A percentile compares a stretch with the other conserved stretches of the same genome.
Conservation (phyloP, 768 basidiomycete species). For the Pilatotrama ljubarskyi region DNA sequence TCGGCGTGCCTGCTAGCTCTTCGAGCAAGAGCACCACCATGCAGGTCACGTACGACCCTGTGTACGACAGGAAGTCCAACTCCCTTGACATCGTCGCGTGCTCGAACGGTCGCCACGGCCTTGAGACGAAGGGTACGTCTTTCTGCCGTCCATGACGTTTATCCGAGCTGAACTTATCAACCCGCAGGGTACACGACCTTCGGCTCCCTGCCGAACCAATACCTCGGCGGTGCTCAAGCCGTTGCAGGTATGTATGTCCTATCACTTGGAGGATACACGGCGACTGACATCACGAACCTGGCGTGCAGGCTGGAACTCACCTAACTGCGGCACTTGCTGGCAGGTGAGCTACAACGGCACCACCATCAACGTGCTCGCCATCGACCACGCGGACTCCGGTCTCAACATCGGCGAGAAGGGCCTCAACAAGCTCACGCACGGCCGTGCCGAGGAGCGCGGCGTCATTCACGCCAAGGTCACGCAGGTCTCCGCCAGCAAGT, state of each 20-base stretch:
- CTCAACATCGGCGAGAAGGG: conserved; percentile 36
- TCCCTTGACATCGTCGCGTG: conserved; percentile 37
- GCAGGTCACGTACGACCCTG: conserved; percentile 38
- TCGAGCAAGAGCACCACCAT: conserved; percentile 3
- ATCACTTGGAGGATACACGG: background rate
- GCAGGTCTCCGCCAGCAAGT: conserved; percentile 46
- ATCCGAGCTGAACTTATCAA: background rate
- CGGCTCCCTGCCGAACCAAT: conserved; percentile 35
- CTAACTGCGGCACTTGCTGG: conserved; percentile 38
- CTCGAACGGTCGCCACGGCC: conserved; percentile 40
- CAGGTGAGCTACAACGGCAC: conserved; percentile 27
- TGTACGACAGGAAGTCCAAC: conserved; percentile 33
- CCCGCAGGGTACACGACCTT: conserved; percentile 35
- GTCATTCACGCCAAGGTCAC: conserved; percentile 44
- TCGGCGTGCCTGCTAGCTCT: conserved; percentile 4
- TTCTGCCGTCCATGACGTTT: no score
- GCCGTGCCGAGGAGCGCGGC: conserved; percentile 48
- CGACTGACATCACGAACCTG: background rate
- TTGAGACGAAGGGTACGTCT: conserved; percentile 28
- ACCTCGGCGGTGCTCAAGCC: conserved; percentile 35
- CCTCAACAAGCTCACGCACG: conserved; percentile 38
- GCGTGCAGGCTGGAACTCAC: conserved; percentile 28
- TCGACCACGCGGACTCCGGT: conserved; percentile 33
- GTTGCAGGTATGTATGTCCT: conserved; percentile 16
- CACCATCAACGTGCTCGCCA: conserved; percentile 31